Conservation (phyloP, 164 flowering plant genomes). For the Magnolia kwangsiensis region DNA sequence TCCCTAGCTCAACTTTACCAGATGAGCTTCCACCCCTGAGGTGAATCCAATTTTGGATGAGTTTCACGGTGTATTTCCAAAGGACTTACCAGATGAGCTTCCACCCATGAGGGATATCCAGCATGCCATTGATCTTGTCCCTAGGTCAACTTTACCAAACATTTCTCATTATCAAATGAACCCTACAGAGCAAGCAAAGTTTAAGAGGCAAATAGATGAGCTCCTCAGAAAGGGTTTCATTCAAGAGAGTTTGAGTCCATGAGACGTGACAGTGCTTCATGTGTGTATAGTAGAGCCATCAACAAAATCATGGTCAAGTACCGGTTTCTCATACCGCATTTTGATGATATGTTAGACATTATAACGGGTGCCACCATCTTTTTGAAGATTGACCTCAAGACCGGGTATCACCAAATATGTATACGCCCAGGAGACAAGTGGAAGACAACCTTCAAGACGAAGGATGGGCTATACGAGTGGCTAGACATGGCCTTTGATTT, state of each 20-base stretch:
- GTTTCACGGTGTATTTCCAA: not conserved
- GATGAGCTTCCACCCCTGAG: no score
- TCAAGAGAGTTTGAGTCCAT: not conserved
- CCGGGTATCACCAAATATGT: not conserved
- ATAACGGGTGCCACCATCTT: not conserved
- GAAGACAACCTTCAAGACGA: not conserved
- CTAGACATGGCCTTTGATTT: not conserved
- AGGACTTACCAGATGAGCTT: not conserved
- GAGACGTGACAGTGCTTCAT: not conserved
- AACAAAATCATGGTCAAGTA: not conserved
- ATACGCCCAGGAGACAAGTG: conserved; percentile 4
- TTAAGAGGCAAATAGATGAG: not conserved
- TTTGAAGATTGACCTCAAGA: not conserved
- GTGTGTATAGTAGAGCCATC: not conserved
- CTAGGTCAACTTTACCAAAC: not conserved
- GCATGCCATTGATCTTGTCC: not conserved
- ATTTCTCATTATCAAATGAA: not conserved
- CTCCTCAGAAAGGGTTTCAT: not conserved
- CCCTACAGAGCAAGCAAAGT: not conserved
- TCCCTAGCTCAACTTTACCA: not conserved
- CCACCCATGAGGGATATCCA: not conserved
- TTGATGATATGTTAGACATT: not conserved
- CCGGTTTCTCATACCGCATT: not conserved
- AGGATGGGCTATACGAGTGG: not conserved
- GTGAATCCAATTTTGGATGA: not conserved